Percentiles rank a stretch among this genome's conserved stretches.
phyloP scores from a whole-genome alignment of 768 basidiomycete genomes.

The Scleroderma bovista region DNA sequence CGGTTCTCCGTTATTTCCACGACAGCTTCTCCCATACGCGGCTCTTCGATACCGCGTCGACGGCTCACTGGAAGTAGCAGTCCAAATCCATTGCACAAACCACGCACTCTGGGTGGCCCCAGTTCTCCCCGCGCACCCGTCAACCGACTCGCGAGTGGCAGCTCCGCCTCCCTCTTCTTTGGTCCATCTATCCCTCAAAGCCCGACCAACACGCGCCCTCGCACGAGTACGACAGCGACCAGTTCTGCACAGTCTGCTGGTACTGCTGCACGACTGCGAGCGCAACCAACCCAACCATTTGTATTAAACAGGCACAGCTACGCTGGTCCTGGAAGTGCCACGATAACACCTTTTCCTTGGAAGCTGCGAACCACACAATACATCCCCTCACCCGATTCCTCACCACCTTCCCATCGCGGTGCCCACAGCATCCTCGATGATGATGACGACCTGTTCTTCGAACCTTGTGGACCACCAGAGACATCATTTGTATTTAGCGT shows the following conservation, averaged over 20 bases:
- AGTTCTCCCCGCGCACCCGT: conserved; percentile 33
- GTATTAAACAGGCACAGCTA: conserved; percentile 58
- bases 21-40: conserved; percentile 41
- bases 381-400: conserved; percentile 47
- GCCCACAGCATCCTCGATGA: conserved; percentile 29
- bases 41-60: conserved; percentile 51
- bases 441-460: conserved; percentile 56
- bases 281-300: conserved; percentile 22
- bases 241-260: conserved; percentile 4
- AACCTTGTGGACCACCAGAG: conserved; percentile 36
- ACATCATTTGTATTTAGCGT: conserved; percentile 55
- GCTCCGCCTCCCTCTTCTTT: conserved; percentile 64
- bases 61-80: conserved; percentile 40
- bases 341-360: conserved; percentile 24
- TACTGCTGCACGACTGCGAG: conserved; percentile 4
- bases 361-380: conserved; percentile 33
- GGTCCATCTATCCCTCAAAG: conserved; percentile 38
- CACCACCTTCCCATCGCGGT: conserved; percentile 34
- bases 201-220: conserved; percentile 15
- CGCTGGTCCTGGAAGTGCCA: conserved; percentile 42
- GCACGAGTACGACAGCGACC: conserved; percentile 16
- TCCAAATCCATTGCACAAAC: conserved; percentile 29
- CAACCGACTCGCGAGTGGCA: conserved; percentile 45
- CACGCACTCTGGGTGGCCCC: conserved; percentile 11
- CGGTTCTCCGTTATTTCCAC: conserved; percentile 29